These are phyloP conservation scores for Fusarium nurragi DNA, from an alignment of 2,329 filamentous ascomycete genomes.

Conservation along the genomic window DNA sequence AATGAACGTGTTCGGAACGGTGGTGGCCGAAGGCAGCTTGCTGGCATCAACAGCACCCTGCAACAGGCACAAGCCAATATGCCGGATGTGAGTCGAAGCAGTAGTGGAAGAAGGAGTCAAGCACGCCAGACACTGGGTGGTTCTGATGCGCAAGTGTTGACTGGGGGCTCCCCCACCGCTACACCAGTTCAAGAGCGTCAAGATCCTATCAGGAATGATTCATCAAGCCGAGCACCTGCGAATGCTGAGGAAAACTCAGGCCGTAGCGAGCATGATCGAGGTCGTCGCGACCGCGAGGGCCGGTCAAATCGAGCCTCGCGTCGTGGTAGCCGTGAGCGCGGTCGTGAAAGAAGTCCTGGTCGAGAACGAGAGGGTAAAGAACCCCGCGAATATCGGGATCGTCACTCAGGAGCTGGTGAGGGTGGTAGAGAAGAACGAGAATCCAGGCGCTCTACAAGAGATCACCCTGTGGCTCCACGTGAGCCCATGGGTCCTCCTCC, in stretches of 20 bases:
- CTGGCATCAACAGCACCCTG: conserved; percentile 67
- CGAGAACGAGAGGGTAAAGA: conserved; percentile 60
- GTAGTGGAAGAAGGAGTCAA: conserved; percentile 49
- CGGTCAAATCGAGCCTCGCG: conserved; percentile 54
- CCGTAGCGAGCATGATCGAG: conserved; percentile 54
- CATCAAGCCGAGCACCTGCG: conserved; percentile 47
- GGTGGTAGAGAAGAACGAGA: conserved; percentile 50
- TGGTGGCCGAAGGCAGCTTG: conserved; percentile 63
- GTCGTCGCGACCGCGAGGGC: conserved; percentile 55
- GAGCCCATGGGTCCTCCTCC: conserved; percentile 48
- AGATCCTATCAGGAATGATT: conserved; percentile 55
- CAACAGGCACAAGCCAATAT: conserved; percentile 60
- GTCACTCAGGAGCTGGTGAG: conserved; percentile 50
- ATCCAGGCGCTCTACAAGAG: conserved; percentile 45
- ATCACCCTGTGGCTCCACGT: conserved; percentile 39
- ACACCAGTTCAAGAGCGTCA: conserved; percentile 61
- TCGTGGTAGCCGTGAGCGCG: conserved; percentile 62
- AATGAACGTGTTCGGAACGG: conserved; percentile 50
- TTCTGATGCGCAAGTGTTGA: conserved; percentile 66
- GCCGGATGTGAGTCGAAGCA: conserved; percentile 51
- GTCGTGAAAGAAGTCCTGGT: conserved; percentile 58
- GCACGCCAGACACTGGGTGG: conserved; percentile 57
- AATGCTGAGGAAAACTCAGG: conserved; percentile 47
- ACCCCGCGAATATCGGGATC: conserved; percentile 56
- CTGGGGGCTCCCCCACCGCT: conserved; percentile 61